Evolutionary conservation across 75 land plant species (phyloP).

Genomic region (Selaginella tamariscina): DNA sequence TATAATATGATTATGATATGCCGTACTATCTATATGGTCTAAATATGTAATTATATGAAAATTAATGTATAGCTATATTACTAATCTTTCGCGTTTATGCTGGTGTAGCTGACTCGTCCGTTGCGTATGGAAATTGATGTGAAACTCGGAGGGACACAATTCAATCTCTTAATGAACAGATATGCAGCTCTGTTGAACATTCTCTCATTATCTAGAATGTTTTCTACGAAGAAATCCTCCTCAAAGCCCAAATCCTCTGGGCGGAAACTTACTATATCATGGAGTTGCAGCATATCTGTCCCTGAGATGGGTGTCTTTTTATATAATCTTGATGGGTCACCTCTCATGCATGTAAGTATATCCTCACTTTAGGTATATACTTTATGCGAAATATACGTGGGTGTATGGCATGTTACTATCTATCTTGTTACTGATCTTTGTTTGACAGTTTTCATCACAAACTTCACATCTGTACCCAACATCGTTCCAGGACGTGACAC

Average conservation of each 20-base stretch:
- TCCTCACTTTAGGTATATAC: neutral
- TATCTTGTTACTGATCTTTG: constrained; percentile 20
- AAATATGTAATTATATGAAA: too few species aligned
- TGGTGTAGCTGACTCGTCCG: constrained; percentile 36
- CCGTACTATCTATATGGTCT: too few species aligned
- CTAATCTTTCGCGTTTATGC: neutral
- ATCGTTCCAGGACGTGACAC: constrained; percentile 46
- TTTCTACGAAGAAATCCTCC: neutral
- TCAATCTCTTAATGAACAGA: constrained; percentile 49
- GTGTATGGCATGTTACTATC: constrained; percentile 34
- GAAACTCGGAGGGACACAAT: constrained; percentile 88
- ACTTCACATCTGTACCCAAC: constrained; percentile 79
- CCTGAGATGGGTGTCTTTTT: constrained; percentile 75
- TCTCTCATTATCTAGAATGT: too few species aligned
- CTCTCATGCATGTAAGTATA: constrained; percentile 65
- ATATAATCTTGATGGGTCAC: constrained; percentile 45
- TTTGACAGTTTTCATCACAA: constrained; percentile 65
- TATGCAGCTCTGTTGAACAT: constrained; percentile 48
- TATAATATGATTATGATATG: too few species aligned
- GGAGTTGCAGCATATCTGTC: constrained; percentile 85
- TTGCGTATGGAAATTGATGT: constrained; percentile 69
- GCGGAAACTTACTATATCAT: constrained; percentile 27
- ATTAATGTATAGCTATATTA: neutral
- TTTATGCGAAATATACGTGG: neutral
- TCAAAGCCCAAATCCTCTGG: neutral